Base-by-base conservation (phyloP, 495 filamentous ascomycete species). In the Xylaria flabelliformis region DNA sequence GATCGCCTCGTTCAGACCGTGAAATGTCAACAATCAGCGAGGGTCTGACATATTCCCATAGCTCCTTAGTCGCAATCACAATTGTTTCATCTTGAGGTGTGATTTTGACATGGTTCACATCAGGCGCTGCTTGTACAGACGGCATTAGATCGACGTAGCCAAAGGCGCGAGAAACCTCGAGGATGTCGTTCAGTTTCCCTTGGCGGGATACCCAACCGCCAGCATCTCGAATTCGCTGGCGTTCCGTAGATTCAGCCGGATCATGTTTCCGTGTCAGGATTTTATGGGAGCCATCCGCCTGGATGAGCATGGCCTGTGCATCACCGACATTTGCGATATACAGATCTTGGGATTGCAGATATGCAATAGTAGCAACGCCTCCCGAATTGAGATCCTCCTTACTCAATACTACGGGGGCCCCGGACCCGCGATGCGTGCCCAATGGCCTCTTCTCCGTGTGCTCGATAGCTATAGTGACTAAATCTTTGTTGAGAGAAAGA, bases 301-400 rank as follows among this genome's bases (percentile, higher is more conserved):
- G 93, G 72, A 98, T 94, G 39, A 99, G 88, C 81, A 98, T 93
- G 32, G 94, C 96, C 79, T 97, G 94, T 0, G 92, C 93, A 84
- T 99, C 94, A 61, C 96, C 96, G 17, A 98, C 92, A 76, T 99
- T 98, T 74, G 94, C 95, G 63, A 97, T 91, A 77, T 93, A 98
- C 15, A 99, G 84, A 72, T 98, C 94, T 83, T 93, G 94, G 70
- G 91, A 90, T 74, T 95, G 90, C 50, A 98, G 82, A 77, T 97
- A 98, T 72, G 97, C 83, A 2, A 98, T 92, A 5, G 97, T 98
- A 9, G 97, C 96, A 50, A 97, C 94, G 32, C 92, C 92, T 50
- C 97, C 97, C 42, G 93, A 94, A 66, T 90, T 88, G 55, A 98
- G 86, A 78, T 98, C 96, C 73, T 97, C 94, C 61, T 92, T 91